A percentile compares a stretch with the other conserved stretches of the same genome.
These are phyloP conservation scores for Skeletonema marinoi DNA, from an alignment of 108 stramenopile species.

Conservation along the genomic window DNA sequence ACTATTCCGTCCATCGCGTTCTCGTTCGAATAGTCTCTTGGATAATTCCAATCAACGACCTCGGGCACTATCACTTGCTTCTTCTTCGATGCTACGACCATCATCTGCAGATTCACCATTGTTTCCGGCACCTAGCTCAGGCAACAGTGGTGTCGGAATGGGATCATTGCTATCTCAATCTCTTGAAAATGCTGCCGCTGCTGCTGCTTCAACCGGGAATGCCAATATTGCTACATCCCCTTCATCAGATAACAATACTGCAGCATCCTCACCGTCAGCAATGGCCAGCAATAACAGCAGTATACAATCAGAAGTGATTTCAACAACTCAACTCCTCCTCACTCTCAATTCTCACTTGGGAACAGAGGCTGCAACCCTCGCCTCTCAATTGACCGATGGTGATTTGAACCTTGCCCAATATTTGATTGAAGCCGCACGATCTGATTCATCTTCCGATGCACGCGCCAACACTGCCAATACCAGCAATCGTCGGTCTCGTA, in stretches of 20 bases:
- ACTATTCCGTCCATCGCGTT: constrained; percentile 15
- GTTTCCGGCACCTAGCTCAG: neutral
- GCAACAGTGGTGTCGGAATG: neutral
- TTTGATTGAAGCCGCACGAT: constrained; percentile 64
- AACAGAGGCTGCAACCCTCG: constrained; percentile 60
- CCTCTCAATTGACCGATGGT: constrained; percentile 57
- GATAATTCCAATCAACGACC: constrained; percentile 19
- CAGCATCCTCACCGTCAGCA: constrained; percentile 6
- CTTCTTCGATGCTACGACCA: constrained; percentile 1
- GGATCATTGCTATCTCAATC: neutral
- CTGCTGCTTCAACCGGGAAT: neutral
- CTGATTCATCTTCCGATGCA: constrained; percentile 46
- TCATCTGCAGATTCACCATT: neutral
- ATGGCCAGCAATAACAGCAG: neutral
- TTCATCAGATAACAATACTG: neutral
- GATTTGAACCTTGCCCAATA: constrained; percentile 80
- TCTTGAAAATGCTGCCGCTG: neutral
- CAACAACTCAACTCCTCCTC: constrained; percentile 66
- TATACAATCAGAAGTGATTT: constrained; percentile 28
- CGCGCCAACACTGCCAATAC: neutral
- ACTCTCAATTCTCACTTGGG: constrained; percentile 65
- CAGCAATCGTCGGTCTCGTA: constrained; percentile 16
- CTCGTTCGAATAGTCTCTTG: constrained; percentile 31
- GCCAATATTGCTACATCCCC: neutral
- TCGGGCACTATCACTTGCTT: constrained; percentile 6